A percentile compares a stretch with the other conserved stretches of the same genome.
Conservation (phyloP, 2,329 filamentous ascomycete species). For the Talaromyces pinophilus region DNA sequence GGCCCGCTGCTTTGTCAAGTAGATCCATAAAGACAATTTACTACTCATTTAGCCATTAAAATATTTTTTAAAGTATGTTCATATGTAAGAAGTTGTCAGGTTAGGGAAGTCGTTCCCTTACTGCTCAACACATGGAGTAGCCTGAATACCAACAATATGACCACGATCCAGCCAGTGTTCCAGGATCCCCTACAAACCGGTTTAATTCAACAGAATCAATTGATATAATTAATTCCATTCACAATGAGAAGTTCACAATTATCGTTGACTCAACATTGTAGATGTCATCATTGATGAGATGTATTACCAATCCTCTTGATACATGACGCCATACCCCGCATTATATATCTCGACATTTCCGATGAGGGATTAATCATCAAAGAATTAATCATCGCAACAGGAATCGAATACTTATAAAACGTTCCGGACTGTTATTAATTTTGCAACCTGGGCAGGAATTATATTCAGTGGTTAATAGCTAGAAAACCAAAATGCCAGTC, state of each 20-base stretch:
- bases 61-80: not conserved
- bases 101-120: not conserved
- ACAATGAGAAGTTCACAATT: not conserved
- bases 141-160: not conserved
- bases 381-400: not conserved
- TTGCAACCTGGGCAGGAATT: not conserved
- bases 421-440: not conserved
- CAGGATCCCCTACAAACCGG: not conserved
- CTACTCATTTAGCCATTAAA: not conserved
- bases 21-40: not conserved
- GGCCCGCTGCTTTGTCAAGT: not conserved
- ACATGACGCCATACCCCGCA: constrained; percentile 11
- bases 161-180: not conserved
- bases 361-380: not conserved
- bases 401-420: not conserved
- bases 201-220: not conserved
- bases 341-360: not conserved
- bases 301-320: not conserved
- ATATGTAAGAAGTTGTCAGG: not conserved
- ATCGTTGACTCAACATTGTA: not conserved
- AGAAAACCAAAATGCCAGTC: constrained; percentile 7
- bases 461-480: not conserved
- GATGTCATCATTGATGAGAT: not conserved
- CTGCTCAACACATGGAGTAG: not conserved
- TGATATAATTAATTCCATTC: not conserved